A percentile compares a stretch with the other conserved stretches of the same genome.
Evolutionary conservation across 352 stramenopile species (phyloP).

Genomic region (Globisporangium cylindrosporum): DNA sequence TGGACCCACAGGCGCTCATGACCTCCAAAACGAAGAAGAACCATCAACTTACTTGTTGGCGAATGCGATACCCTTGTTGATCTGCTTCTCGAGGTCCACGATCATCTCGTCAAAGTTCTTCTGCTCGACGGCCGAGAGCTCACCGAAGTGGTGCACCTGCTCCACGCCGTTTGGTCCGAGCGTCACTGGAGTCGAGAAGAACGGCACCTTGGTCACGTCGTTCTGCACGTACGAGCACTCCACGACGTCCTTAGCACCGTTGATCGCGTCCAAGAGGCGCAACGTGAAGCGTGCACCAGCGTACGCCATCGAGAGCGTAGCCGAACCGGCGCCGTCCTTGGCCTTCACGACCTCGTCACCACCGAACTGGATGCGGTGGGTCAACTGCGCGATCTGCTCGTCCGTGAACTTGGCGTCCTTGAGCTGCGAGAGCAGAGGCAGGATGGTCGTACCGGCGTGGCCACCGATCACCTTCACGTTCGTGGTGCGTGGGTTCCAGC

Average conservation of each 20-base stretch:
- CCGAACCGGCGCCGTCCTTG: constrained; percentile 97
- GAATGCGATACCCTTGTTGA: constrained; percentile 87
- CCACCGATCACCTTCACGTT: constrained; percentile 97
- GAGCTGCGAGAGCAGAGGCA: constrained; percentile 97
- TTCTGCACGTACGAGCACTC: constrained; percentile 98
- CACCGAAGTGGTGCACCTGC: constrained; percentile 92
- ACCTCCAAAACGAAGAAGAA: background rate
- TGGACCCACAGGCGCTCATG: background rate
- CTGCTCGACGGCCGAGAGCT: constrained; percentile 79
- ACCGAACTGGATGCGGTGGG: constrained; percentile 94
- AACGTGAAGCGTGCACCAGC: constrained; percentile 94
- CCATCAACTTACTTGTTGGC: constrained; percentile 52
- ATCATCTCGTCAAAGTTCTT: constrained; percentile 91
- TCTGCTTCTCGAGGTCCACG: constrained; percentile 81
- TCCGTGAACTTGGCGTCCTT: constrained; percentile 91
- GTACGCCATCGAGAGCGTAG: constrained; percentile 99
- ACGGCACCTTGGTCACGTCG: constrained; percentile 92
- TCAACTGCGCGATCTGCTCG: constrained; percentile 93
- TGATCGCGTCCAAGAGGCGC: constrained; percentile 93
- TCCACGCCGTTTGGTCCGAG: constrained; percentile 96
- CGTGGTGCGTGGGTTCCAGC: constrained; percentile 69
- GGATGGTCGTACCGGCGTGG: constrained; percentile 99
- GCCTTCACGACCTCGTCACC: constrained; percentile 95
- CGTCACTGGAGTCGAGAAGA: constrained; percentile 95
- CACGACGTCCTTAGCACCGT: constrained; percentile 92